Percentiles rank a stretch among this genome's conserved stretches.
phyloP scores from a whole-genome alignment of 2,329 filamentous ascomycete genomes.

The Cytospora piceicola region DNA sequence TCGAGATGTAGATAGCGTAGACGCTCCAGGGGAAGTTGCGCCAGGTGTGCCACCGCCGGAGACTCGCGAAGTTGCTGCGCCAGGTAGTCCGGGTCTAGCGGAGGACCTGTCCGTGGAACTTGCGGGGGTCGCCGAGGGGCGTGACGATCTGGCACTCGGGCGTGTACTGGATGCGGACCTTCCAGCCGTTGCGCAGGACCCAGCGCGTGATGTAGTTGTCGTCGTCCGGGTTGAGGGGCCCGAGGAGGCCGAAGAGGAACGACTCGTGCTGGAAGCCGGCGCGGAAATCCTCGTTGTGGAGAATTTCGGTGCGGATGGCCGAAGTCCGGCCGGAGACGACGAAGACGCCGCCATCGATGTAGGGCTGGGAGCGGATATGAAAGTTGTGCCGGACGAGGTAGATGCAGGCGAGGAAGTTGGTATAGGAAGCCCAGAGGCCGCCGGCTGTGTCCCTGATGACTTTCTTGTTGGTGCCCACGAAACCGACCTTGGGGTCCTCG shows the following conservation, averaged over 20 bases:
- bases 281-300: constrained; percentile 49
- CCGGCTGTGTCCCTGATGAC: constrained; percentile 46
- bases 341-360: constrained; percentile 62
- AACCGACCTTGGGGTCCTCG: constrained; percentile 51
- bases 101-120: constrained; percentile 56
- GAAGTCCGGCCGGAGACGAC: constrained; percentile 60
- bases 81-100: constrained; percentile 64
- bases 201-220: constrained; percentile 66
- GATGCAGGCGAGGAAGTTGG: constrained; percentile 61
- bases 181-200: constrained; percentile 53
- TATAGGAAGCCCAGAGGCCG: constrained; percentile 41
- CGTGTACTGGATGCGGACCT: constrained; percentile 58
- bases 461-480: constrained; percentile 61
- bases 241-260: constrained; percentile 50
- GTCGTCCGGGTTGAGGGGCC: constrained; percentile 58
- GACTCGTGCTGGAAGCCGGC: constrained; percentile 51
- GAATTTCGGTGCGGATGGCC: constrained; percentile 54
- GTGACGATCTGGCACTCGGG: constrained; percentile 54
- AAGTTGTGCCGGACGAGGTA: constrained; percentile 67
- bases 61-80: constrained; percentile 56
- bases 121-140: constrained; percentile 52
- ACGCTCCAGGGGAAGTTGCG: constrained; percentile 53
- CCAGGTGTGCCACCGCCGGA: constrained; percentile 48
- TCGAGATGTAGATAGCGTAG: constrained; percentile 60
- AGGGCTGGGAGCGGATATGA: constrained; percentile 59